Evolutionary conservation across 2,329 filamentous ascomycete species (phyloP).

Genomic region (Talaromyces sp.): DNA sequence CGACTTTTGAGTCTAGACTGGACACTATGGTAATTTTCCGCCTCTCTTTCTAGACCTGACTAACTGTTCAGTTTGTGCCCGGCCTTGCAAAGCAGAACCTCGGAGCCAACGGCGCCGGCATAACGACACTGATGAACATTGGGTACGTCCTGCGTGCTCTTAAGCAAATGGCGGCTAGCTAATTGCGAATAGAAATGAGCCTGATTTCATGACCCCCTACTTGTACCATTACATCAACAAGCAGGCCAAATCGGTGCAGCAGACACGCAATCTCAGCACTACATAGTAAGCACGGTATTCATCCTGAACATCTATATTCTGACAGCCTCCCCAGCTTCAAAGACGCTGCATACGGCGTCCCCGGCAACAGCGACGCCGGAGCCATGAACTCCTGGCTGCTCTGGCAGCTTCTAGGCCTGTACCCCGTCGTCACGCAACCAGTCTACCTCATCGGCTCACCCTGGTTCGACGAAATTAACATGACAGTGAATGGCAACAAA

Average conservation of each 20-base stretch:
- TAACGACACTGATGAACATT: conserved; percentile 53
- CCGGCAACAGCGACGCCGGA: conserved; percentile 63
- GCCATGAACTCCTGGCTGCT: conserved; percentile 47
- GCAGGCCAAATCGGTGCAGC: conserved; percentile 57
- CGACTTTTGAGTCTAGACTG: conserved; percentile 52
- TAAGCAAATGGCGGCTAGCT: not conserved
- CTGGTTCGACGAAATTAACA: conserved; percentile 36
- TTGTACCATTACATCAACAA: conserved; percentile 64
- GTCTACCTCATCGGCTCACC: conserved; percentile 43
- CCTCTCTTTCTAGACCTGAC: not conserved
- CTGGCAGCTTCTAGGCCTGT: conserved; percentile 46
- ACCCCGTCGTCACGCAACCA: conserved; percentile 43
- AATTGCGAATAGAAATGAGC: conserved; percentile 52
- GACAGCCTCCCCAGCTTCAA: conserved; percentile 40
- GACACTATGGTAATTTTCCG: conserved; percentile 43
- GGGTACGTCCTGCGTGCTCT: conserved; percentile 14
- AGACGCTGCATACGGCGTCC: conserved; percentile 51
- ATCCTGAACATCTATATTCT: not conserved
- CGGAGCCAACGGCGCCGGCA: conserved; percentile 25
- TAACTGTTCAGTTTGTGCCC: conserved; percentile 36
- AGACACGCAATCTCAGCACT: conserved; percentile 53
- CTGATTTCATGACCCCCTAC: conserved; percentile 61
- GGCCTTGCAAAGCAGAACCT: conserved; percentile 23
- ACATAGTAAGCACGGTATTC: conserved; percentile 32
- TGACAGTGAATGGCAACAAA: conserved; percentile 25